Base-by-base conservation (phyloP, 2,329 filamentous ascomycete genomes). In the Trichoderma oligosporum region DNA sequence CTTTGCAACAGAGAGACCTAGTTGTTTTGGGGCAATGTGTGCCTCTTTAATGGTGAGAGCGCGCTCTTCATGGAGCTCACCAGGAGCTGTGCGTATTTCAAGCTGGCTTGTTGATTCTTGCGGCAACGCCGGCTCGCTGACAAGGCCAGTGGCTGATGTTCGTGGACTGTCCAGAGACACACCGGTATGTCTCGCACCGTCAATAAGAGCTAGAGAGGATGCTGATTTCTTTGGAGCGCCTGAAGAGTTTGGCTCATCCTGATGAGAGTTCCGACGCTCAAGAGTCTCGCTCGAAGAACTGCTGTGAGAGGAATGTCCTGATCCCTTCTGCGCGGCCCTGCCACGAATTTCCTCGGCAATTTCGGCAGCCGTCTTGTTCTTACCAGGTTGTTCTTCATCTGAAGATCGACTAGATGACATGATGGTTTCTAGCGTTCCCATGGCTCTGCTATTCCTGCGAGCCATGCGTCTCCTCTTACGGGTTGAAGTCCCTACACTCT, bases 341-440 rank as follows among this genome's bases (percentile, higher is more conserved):
- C 78, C 81, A 38, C 78, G 80, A 33, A 82, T 76, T 55, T 81
- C 77, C 6, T 80, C 78, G 0, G 79, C 77, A 24, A 85, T 72
- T 57, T 83, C 81, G 1, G 78, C 74, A 0, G 82, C 83, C 1
- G 82, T 76, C 65, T 80, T 84, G 68, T 82, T 84, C 62, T 78
- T 82, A n/a, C 45, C 42, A 7, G 77, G 73, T 62, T 77, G 80
- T 39, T 84, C 83, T 61, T 86, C 83, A 22, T 84, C 82, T 0
- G 83, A 85, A 1, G 83, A 86, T 24, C 82, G 78, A 60, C 83
- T 86, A 0, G 82, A 84, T 22, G 82, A 85, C 76, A 86, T 86
- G 65, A 86, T 86, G 0, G 83, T 86, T 64, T 87, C 83, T 4
- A 86, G 69, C 1, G 82, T 86, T 3, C 82, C 82, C 67, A 85